These are phyloP conservation scores for Sungouiella thailandica DNA, from an alignment of 805 yeast genomes.

Conservation along the genomic window DNA sequence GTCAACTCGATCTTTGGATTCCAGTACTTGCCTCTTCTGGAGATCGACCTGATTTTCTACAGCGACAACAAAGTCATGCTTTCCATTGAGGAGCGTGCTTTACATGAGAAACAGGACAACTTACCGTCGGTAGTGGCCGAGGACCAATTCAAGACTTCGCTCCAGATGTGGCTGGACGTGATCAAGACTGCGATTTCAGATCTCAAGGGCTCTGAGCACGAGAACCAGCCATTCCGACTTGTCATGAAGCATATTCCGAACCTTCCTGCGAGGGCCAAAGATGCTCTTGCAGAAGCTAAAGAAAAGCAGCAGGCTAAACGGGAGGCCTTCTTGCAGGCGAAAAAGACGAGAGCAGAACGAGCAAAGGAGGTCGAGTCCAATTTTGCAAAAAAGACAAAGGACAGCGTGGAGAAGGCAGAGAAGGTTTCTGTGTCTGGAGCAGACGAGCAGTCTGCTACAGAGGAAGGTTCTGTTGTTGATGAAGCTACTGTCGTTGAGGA, in stretches of 20 bases:
- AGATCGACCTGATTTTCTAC: conserved; percentile 52
- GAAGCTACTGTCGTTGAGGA: too few relatives aligned
- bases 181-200: conserved; percentile 25
- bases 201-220: conserved; percentile 12
- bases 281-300: too few relatives aligned
- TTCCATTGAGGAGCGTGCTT: neutral
- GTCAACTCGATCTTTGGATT: conserved; percentile 79
- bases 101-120: conserved; percentile 5
- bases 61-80: conserved; percentile 6
- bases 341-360: too few relatives aligned
- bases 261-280: too few relatives aligned
- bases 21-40: conserved; percentile 73
- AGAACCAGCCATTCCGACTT: conserved; percentile 23
- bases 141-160: conserved; percentile 14
- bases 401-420: too few relatives aligned
- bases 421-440: too few relatives aligned
- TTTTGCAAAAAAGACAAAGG: conserved; percentile 1
- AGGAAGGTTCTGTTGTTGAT: too few relatives aligned
- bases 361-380: neutral
- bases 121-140: conserved; percentile 13
- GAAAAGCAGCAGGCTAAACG: too few relatives aligned
- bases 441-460: too few relatives aligned
- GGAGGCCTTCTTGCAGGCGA: too few relatives aligned
- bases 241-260: conserved; percentile 16
- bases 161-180: conserved; percentile 23